A percentile compares a stretch with the other conserved stretches of the same genome.
Conservation (phyloP, 331 rosid species). For the Rhamnella rubrinervis region DNA sequence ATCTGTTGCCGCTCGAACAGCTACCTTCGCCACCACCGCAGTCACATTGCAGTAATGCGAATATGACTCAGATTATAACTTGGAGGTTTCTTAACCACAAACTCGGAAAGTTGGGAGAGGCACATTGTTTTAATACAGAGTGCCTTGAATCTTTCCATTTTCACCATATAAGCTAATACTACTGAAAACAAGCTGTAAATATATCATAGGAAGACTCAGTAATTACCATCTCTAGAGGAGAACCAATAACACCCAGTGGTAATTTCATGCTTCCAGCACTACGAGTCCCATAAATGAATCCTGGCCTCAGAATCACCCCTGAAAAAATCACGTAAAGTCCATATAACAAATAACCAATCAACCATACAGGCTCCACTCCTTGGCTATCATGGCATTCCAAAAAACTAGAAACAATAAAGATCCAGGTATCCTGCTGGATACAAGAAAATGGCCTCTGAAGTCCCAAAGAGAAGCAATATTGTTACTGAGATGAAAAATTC, state of each 20-base stretch:
- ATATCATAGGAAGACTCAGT: slow-evolving; percentile 13
- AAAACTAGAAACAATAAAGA: neutral
- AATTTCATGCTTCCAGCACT: slow-evolving; percentile 73
- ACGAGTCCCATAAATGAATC: slow-evolving; percentile 94
- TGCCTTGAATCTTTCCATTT: no score
- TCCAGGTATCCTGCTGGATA: neutral
- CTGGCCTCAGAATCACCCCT: slow-evolving; percentile 97
- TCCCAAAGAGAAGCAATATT: neutral
- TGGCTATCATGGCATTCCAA: neutral
- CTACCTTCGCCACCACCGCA: slow-evolving; percentile 72
- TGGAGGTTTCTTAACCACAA: slow-evolving; percentile 9
- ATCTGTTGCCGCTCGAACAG: slow-evolving; percentile 91
- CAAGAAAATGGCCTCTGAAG: neutral
- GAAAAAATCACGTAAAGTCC: slow-evolving; percentile 29
- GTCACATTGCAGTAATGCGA: slow-evolving; percentile 54
- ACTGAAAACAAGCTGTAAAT: no score
- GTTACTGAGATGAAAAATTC: neutral
- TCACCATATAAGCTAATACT: no score
- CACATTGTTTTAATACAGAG: no score
- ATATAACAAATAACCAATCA: neutral
- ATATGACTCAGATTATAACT: slow-evolving; percentile 10
- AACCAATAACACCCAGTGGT: slow-evolving; percentile 83
- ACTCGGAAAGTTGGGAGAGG: neutral
- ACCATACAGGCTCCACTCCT: neutral
- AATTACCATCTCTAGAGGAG: slow-evolving; percentile 87